Percentiles rank a stretch among this genome's conserved stretches.
phyloP scores from a whole-genome alignment of 208 protist genomes.

The Crithidia acanthocephali region DNA sequence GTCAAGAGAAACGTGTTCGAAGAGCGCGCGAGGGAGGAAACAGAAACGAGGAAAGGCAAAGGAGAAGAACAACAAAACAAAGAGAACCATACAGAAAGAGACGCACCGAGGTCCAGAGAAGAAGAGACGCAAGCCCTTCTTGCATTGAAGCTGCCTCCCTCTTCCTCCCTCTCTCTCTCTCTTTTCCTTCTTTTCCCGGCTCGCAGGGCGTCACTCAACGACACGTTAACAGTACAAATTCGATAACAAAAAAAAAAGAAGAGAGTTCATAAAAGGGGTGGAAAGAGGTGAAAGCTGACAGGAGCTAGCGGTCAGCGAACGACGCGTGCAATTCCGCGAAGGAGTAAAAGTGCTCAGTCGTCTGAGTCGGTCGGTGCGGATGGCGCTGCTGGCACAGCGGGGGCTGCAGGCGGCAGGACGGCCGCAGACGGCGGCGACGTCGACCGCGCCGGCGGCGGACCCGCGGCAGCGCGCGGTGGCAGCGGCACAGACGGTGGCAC shows the following conservation, averaged over 20 bases:
- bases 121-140: too few species aligned
- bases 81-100: too few species aligned
- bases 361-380: background rate
- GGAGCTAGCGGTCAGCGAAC: background rate
- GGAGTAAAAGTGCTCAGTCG: background rate
- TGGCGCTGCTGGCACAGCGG: background rate
- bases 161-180: too few species aligned
- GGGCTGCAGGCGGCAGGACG: background rate
- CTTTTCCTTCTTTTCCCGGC: too few species aligned
- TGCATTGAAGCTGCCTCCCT: too few species aligned
- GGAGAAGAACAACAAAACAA: too few species aligned
- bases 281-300: background rate
- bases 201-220: too few species aligned
- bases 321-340: too few species aligned
- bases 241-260: background rate
- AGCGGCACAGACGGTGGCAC: constrained; percentile 10
- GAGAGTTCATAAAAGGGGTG: background rate
- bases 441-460: constrained; percentile 4
- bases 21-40: background rate
- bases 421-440: background rate
- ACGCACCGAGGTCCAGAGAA: background rate
- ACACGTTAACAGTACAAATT: background rate
- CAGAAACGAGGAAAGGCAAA: background rate
- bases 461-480: background rate
- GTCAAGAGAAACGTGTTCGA: too few species aligned